Percentiles rank a stretch among this genome's conserved stretches.
phyloP scores from a whole-genome alignment of 495 filamentous ascomycete genomes.

The Lasiosphaeria miniovina region DNA sequence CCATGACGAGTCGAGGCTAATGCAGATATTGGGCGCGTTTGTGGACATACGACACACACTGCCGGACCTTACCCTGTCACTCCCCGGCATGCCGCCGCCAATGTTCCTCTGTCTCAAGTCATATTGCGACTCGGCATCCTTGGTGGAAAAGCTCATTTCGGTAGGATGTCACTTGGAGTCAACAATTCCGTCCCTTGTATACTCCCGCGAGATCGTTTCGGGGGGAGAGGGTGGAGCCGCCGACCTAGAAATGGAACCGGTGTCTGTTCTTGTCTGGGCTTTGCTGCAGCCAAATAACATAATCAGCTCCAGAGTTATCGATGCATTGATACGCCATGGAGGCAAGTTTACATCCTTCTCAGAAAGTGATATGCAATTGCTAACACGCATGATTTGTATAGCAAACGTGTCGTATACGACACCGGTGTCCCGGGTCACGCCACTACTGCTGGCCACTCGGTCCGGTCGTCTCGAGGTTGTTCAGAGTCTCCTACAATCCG shows the following conservation, averaged over 20 bases:
- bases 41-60: constrained; percentile 7
- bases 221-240: constrained; percentile 18
- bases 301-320: constrained; percentile 33
- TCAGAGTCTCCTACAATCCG: constrained; percentile 33
- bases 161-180: constrained; percentile 26
- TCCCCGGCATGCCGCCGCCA: constrained; percentile 26
- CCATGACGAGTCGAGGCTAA: constrained; percentile 18
- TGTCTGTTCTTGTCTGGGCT: constrained; percentile 41
- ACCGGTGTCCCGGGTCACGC: constrained; percentile 35
- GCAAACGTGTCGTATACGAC: constrained; percentile 41
- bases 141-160: constrained; percentile 21
- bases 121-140: constrained; percentile 20
- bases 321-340: constrained; percentile 36
- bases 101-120: constrained; percentile 28
- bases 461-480: constrained; percentile 34
- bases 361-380: background rate
- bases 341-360: constrained; percentile 20
- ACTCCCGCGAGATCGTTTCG: constrained; percentile 2
- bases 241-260: constrained; percentile 30
- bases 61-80: constrained; percentile 19
- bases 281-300: constrained; percentile 38
- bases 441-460: constrained; percentile 38
- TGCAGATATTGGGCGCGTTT: constrained; percentile 22
- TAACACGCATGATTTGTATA: constrained; percentile 13
- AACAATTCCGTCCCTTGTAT: constrained; percentile 21